Percentiles rank a stretch among this genome's conserved stretches.
phyloP scores from a whole-genome alignment of 129 eudicot genomes.

The Lactuca sativa region DNA sequence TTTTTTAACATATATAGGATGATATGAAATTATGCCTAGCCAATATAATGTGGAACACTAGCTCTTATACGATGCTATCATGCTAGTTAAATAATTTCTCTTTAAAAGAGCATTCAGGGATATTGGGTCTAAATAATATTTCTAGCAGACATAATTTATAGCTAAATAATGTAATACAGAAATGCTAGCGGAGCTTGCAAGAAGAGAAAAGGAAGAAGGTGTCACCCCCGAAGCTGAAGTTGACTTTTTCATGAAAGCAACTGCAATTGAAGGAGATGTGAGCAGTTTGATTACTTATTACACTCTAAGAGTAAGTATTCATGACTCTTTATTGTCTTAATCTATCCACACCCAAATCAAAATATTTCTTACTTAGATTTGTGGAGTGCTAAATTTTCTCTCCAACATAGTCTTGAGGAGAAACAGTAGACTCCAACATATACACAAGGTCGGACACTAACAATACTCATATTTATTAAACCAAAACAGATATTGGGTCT shows the following conservation, averaged over 20 bases:
- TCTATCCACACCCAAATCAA: not conserved
- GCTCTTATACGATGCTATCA: no score
- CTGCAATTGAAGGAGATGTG: conserved; percentile 73
- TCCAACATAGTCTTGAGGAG: no score
- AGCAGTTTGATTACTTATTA: conserved; percentile 83
- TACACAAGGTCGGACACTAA: no score
- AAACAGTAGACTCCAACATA: no score
- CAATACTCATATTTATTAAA: not conserved
- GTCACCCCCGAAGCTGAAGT: conserved; percentile 81
- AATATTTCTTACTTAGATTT: no score
- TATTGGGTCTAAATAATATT: no score
- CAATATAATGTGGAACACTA: no score
- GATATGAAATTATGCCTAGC: no score
- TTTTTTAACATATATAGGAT: no score
- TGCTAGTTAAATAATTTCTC: no score
- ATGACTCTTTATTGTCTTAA: not conserved
- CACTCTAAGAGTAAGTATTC: conserved; percentile 60
- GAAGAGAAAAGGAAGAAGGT: conserved; percentile 76
- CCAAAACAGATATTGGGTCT: conserved; percentile 71
- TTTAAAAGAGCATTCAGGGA: no score
- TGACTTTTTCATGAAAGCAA: conserved; percentile 94
- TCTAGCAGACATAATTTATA: not conserved
- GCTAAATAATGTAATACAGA: conserved; percentile 32
- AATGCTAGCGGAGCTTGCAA: conserved; percentile 71
- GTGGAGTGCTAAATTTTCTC: no score